Conservation (phyloP, 768 basidiomycete genomes). For the Macrolepiota dolichaula region DNA sequence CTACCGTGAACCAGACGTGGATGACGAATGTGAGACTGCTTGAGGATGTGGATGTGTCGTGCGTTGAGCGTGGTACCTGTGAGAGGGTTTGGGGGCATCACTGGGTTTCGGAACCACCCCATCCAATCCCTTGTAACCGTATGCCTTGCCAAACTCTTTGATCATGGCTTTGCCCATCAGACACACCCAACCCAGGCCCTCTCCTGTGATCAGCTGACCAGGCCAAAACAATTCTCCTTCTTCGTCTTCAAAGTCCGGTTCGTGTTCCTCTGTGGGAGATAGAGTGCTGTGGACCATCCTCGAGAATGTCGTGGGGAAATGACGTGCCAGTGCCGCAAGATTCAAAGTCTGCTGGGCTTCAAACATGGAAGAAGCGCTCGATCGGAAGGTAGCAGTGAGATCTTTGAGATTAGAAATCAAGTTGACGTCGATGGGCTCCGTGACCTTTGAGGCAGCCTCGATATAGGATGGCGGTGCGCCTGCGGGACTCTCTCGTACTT, state of each 20-base stretch:
- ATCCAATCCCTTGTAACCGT: constrained; percentile 68
- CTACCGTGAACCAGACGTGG: constrained; percentile 7
- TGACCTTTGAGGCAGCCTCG: constrained; percentile 39
- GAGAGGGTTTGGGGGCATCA: constrained; percentile 11
- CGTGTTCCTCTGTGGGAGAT: constrained; percentile 64
- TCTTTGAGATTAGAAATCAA: constrained; percentile 41
- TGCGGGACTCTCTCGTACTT: constrained; percentile 28
- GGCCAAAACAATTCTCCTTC: constrained; percentile 89
- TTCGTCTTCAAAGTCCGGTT: constrained; percentile 81
- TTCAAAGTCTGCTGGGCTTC: constrained; percentile 54
- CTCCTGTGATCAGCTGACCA: constrained; percentile 65
- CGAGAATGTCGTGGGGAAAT: constrained; percentile 74
- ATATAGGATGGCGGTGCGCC: constrained; percentile 41
- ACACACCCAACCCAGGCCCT: constrained; percentile 86
- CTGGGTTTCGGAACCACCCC: constrained; percentile 62
- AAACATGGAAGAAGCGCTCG: constrained; percentile 46
- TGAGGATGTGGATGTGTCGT: constrained; percentile 6
- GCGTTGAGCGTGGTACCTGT: not conserved
- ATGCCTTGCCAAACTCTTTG: constrained; percentile 72
- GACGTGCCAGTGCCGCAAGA: constrained; percentile 62
- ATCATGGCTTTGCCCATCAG: constrained; percentile 86
- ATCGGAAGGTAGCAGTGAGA: constrained; percentile 31
- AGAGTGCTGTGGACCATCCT: constrained; percentile 69
- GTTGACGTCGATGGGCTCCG: constrained; percentile 41
- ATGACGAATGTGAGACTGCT: constrained; percentile 7